Percentiles rank a stretch among this genome's conserved stretches.
Evolutionary conservation across 805 yeast genomes (phyloP).

Genomic region (Candida jianshihensis): DNA sequence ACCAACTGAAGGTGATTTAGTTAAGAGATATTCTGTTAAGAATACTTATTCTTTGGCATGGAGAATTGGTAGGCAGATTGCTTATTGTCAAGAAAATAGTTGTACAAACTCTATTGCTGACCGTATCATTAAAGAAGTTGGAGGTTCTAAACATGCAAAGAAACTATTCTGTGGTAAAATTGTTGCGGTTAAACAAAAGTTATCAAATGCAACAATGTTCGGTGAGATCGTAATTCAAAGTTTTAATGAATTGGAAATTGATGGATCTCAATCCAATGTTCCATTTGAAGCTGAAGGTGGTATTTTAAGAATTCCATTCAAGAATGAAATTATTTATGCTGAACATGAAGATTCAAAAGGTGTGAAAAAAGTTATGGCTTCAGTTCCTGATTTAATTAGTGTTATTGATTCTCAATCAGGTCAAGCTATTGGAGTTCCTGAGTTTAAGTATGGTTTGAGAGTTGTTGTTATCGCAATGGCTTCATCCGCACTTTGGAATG

Average conservation of each 20-base stretch:
- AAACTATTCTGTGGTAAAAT: slow-evolving; percentile 32
- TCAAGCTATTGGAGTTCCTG: slow-evolving; percentile 23
- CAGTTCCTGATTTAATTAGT: slow-evolving; percentile 37
- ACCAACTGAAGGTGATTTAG: slow-evolving; percentile 17
- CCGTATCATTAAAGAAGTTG: slow-evolving; percentile 28
- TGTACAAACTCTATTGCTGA: slow-evolving; percentile 25
- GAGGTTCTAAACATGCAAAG: slow-evolving; percentile 24
- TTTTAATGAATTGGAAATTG: not conserved
- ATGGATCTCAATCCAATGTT: not conserved
- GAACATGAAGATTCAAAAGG: slow-evolving; percentile 9
- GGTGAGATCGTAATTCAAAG: slow-evolving; percentile 31
- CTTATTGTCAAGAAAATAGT: slow-evolving; percentile 3
- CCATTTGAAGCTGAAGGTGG: slow-evolving; percentile 4
- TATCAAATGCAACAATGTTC: slow-evolving; percentile 33
- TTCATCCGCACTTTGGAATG: slow-evolving; percentile 31
- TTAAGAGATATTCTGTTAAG: slow-evolving; percentile 22
- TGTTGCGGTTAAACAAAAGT: slow-evolving; percentile 30
- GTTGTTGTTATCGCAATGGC: slow-evolving; percentile 19
- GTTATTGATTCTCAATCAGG: slow-evolving; percentile 27
- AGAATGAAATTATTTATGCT: slow-evolving; percentile 35
- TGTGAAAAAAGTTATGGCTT: slow-evolving; percentile 16
- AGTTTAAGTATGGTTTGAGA: slow-evolving; percentile 21
- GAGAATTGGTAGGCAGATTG: slow-evolving; percentile 33
- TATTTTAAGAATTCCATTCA: slow-evolving; percentile 31
- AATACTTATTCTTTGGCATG: slow-evolving; percentile 32